Conservation (phyloP, 2,329 filamentous ascomycete genomes). For the Aspergillus calidoustus region DNA sequence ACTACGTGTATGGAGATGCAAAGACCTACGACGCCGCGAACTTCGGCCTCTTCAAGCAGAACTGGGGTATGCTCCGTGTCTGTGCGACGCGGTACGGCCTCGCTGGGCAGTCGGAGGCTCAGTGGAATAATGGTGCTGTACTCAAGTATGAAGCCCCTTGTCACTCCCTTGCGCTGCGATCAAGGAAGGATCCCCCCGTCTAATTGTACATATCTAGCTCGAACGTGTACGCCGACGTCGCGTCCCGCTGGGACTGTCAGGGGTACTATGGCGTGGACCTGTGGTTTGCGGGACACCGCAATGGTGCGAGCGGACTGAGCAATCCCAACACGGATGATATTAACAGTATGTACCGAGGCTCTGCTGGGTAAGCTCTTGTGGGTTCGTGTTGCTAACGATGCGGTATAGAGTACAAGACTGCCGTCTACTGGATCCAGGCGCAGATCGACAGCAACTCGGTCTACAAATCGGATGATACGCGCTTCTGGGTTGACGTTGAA, state of each 20-base stretch:
- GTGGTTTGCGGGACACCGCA: conserved; percentile 33
- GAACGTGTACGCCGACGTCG: conserved; percentile 27
- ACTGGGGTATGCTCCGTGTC: conserved; percentile 15
- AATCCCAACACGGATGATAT: conserved; percentile 26
- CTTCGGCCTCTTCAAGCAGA: conserved; percentile 19
- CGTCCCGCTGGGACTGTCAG: conserved; percentile 30
- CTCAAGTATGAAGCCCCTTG: conserved; percentile 20
- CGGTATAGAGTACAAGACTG: conserved; percentile 31
- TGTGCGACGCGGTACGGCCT: conserved; percentile 19
- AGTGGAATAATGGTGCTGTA: conserved; percentile 28
- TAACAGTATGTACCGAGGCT: conserved; percentile 2
- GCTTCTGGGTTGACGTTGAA: conserved; percentile 33
- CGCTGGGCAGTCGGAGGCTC: conserved; percentile 24
- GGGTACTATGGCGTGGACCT: conserved; percentile 30
- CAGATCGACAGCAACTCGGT: conserved; percentile 29
- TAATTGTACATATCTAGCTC: not conserved
- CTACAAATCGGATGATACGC: conserved; percentile 33
- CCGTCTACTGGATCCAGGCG: conserved; percentile 33
- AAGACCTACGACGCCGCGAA: conserved; percentile 26
- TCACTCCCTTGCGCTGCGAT: not conserved
- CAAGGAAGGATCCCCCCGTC: too few species aligned
- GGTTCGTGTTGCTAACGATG: not conserved
- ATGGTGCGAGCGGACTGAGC: conserved; percentile 28
- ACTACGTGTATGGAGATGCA: conserved; percentile 33
- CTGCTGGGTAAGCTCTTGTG: not conserved